Evolutionary conservation across 2,329 filamentous ascomycete species (phyloP).

Genomic region (Cryoendolithus antarcticus): DNA sequence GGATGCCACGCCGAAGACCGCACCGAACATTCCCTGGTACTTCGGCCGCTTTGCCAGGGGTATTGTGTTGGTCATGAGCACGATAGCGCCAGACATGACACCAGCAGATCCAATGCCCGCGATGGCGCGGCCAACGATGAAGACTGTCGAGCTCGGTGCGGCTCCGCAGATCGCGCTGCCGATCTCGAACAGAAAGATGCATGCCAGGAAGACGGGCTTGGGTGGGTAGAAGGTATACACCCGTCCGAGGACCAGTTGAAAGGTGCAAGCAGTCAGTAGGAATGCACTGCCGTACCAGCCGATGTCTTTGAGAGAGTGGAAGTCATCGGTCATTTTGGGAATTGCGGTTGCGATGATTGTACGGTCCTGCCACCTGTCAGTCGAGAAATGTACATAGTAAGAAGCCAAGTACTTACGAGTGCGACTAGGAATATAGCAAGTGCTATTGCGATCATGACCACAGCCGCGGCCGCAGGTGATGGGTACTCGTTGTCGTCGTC

Average conservation of each 20-base stretch:
- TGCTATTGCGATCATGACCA: slow-evolving; percentile 15
- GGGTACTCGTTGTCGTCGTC: slow-evolving; percentile 8
- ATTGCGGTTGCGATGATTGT: slow-evolving; percentile 25
- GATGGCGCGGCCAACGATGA: slow-evolving; percentile 32
- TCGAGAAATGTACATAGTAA: background rate
- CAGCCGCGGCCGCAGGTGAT: slow-evolving; percentile 6
- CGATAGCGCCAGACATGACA: slow-evolving; percentile 19
- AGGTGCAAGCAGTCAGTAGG: slow-evolving; percentile 33
- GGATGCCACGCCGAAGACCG: slow-evolving; percentile 25
- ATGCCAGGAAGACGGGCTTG: slow-evolving; percentile 25
- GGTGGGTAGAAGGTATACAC: slow-evolving; percentile 33
- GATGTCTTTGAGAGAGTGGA: slow-evolving; percentile 23
- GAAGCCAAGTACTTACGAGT: slow-evolving; percentile 4
- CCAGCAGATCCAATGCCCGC: slow-evolving; percentile 30
- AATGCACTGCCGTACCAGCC: slow-evolving; percentile 24
- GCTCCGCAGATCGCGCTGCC: slow-evolving; percentile 42
- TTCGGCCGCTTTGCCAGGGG: slow-evolving; percentile 29
- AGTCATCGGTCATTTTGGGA: slow-evolving; percentile 25
- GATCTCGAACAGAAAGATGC: slow-evolving; percentile 39
- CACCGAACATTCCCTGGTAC: slow-evolving; percentile 26
- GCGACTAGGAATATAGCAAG: slow-evolving; percentile 18
- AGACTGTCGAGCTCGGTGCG: slow-evolving; percentile 22
- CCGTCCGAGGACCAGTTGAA: slow-evolving; percentile 36
- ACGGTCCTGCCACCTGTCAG: slow-evolving; percentile 8
- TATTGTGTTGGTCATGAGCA: slow-evolving; percentile 34